Conservation (phyloP, 371 early-diverging fungal species). For the Mucor plumbeus region DNA sequence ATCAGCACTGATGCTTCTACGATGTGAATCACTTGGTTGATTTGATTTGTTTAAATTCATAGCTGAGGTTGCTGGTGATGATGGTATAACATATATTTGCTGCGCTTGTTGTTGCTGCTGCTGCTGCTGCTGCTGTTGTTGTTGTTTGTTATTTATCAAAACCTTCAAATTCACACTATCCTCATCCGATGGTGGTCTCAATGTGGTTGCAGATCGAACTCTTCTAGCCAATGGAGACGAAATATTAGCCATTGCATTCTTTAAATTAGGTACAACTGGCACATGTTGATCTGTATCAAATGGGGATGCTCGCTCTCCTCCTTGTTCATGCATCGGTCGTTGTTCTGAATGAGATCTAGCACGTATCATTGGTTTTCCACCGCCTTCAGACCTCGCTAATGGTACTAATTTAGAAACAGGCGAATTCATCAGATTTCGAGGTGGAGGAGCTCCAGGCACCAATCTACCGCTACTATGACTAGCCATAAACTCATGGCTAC, state of each 20-base stretch:
- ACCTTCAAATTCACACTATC: conserved; percentile 40
- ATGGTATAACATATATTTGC: not conserved
- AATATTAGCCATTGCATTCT: conserved; percentile 7
- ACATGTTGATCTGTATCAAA: conserved; percentile 7
- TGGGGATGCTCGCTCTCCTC: not conserved
- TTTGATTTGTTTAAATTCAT: not conserved
- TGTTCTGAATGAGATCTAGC: conserved; percentile 53
- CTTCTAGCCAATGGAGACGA: conserved; percentile 42
- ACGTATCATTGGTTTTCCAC: conserved; percentile 35
- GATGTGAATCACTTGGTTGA: conserved; percentile 25
- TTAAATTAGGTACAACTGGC: conserved; percentile 11
- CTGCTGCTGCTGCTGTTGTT: conserved; percentile 2
- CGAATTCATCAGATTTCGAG: conserved; percentile 20
- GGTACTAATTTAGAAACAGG: conserved; percentile 38
- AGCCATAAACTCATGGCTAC: not conserved
- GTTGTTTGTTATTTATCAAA: conserved; percentile 15
- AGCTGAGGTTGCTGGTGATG: not conserved
- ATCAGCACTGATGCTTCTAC: conserved; percentile 51
- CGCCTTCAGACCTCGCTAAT: conserved; percentile 20
- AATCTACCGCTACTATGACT: conserved; percentile 5
- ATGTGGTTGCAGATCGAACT: conserved; percentile 46
- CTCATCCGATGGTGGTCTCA: conserved; percentile 37
- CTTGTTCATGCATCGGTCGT: conserved; percentile 8
- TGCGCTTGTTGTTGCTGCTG: not conserved
- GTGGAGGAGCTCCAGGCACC: conserved; percentile 16